Percentiles rank a stretch among this genome's conserved stretches.
Evolutionary conservation across 257 asterid genomes (phyloP).

Genomic region (Solanum bulbocastanum): DNA sequence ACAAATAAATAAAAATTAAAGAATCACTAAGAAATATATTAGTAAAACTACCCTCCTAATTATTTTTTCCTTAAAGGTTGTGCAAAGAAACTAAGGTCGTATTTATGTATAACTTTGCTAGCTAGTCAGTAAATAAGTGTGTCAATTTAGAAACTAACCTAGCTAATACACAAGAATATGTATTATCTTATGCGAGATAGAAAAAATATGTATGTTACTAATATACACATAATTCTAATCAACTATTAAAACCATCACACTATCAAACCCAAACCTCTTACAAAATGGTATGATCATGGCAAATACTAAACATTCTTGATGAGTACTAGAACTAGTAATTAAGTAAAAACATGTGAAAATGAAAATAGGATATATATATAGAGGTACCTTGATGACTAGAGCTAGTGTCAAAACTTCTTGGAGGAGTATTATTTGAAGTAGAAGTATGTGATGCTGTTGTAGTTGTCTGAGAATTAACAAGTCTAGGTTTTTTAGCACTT

Average conservation of each 20-base stretch:
- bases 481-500: constrained; percentile 53
- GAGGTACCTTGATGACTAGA: constrained; percentile 53
- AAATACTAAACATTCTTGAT: neutral
- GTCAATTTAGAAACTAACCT: neutral
- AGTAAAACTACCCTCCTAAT: neutral
- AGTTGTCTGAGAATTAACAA: constrained; percentile 40
- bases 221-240: neutral
- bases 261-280: neutral
- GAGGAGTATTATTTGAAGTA: constrained; percentile 61
- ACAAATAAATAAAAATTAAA: too few relatives aligned
- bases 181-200: neutral
- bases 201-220: neutral
- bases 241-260: neutral
- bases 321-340: neutral
- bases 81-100: neutral
- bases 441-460: constrained; percentile 64
- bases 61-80: neutral
- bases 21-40: too few relatives aligned
- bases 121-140: too few relatives aligned
- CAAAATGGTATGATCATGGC: neutral
- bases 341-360: neutral
- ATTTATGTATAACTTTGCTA: neutral
- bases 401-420: constrained; percentile 59
- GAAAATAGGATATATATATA: neutral
- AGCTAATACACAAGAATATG: neutral